Evolutionary conservation across 2,329 filamentous ascomycete genomes (phyloP), one percentile per base, ranked within the genome.

Genomic region (Hymenoscyphus infarciens): DNA sequence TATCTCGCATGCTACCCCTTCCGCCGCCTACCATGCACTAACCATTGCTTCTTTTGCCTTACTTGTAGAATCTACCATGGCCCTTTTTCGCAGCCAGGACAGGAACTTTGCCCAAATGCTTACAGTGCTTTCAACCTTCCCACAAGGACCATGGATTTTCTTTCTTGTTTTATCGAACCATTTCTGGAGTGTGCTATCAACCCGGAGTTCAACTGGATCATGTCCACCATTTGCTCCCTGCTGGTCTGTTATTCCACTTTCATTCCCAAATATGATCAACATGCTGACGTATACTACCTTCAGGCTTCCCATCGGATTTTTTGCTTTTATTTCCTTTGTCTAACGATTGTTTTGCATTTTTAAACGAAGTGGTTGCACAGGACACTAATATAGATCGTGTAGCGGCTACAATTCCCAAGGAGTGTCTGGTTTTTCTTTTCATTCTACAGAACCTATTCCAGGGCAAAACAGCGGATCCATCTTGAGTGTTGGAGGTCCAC

Each of bases 331-430:
- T 63, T 59, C 62, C 65, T 65, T 53, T 62, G 31, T 63, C 57
- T 63, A 39, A 42, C 53, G 42, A 52, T 64, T 67, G 38, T 60
- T 57, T 57, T 61, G 63, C 57, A 49, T 25, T 64, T 68, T 61
- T 62, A 22, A 63, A 62, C 59, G 19, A 49, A 68, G 68, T 70
- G 69, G 69, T 65, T 63, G 67, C 62, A 72, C 67, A 72, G 68
- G 62, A 73, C 66, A 74, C 73, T 74, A 70, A 74, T 72, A 70
- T 60, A 65, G 62, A 69, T 70, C 52, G 66, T 73, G 64, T 69
- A 74, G 72, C 71, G 64, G 63, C 60, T 69, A 68, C 60, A 67
- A 61, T 59, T 49, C 61, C 61, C 64, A 67, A 64, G 70, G 68
- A 69, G 61, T 68, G 29, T 52, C 70, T 57, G 68, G 65, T 65